A percentile compares a stretch with the other conserved stretches of the same genome.
Conservation (phyloP, 2,329 filamentous ascomycete genomes). For the Metarhizium anisopliae region DNA sequence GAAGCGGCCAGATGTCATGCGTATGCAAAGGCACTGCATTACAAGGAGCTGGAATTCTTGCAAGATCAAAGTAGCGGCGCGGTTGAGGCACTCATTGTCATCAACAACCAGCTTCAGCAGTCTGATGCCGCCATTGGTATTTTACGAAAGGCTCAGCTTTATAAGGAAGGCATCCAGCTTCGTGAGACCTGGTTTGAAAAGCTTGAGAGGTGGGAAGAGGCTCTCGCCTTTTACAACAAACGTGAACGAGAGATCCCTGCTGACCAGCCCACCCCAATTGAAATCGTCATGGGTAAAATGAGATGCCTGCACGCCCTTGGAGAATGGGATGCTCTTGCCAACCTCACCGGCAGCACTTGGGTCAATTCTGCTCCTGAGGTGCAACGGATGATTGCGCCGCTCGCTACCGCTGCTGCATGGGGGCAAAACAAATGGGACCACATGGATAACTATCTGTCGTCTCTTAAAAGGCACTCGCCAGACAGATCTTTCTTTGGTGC, state of each 20-base stretch:
- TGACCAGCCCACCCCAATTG: slow-evolving; percentile 59
- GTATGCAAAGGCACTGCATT: slow-evolving; percentile 95
- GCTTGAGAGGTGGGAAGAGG: slow-evolving; percentile 95
- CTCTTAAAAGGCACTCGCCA: slow-evolving; percentile 88
- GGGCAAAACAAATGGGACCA: slow-evolving; percentile 93
- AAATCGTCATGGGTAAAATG: slow-evolving; percentile 99
- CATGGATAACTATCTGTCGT: slow-evolving; percentile 94
- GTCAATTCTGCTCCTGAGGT: slow-evolving; percentile 80
- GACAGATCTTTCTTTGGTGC: slow-evolving; percentile 97
- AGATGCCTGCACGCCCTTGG: slow-evolving; percentile 92
- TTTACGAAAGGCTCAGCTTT: slow-evolving; percentile 87
- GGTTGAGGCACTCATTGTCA: slow-evolving; percentile 94
- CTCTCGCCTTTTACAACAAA: slow-evolving; percentile 81
- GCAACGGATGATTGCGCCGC: slow-evolving; percentile 80
- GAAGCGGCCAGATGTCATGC: slow-evolving; percentile 96
- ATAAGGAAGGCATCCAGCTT: slow-evolving; percentile 85
- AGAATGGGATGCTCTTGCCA: slow-evolving; percentile 91
- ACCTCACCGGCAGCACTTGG: slow-evolving; percentile 88
- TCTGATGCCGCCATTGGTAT: slow-evolving; percentile 98
- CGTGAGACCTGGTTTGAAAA: slow-evolving; percentile 99
- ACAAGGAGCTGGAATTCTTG: slow-evolving; percentile 97
- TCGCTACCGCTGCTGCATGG: slow-evolving; percentile 95
- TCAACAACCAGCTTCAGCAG: slow-evolving; percentile 98
- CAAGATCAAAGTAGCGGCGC: slow-evolving; percentile 94
- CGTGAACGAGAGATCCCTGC: slow-evolving; percentile 62